Base-by-base conservation (phyloP, 192 early-diverging fungal genomes). In the Coemansia sp. region DNA sequence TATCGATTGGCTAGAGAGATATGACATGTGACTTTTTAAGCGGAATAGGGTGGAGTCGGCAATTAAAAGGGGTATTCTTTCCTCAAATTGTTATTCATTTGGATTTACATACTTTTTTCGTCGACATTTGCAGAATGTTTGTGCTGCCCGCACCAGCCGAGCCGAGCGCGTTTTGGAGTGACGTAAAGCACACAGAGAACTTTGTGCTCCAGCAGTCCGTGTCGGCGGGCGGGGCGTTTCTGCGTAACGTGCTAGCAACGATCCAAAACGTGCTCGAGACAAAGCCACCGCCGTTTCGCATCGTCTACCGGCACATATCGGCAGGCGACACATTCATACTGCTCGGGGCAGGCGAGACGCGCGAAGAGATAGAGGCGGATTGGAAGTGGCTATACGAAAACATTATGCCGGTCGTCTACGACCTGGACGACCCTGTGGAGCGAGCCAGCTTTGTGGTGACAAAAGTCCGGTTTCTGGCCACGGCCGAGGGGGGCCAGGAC, bases 241-340 rank as follows among this genome's bases (percentile, higher is more conserved):
- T 90, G 53, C 79, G 84, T 52, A 87, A 83, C 53, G 80, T 98
- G 18, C 80, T 94, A 55, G 89, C 89, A 8, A 96, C 94, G 17
- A 90, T 98, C 56, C 95, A 97, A 57, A 97, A 95, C 74, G 93
- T 98, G 86, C 57, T 98, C 56, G 94, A 97, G 66, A 92, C 90
- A 21, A 94, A 93, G 74, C 93, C 94, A 67, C 90, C 93, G 5
- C 89, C 94, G 4, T 97, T 87, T 67, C 90, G 95, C 18, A 90
- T 98, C 29, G 70, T 96, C 3, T 89, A 93, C 64, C 85, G 86
- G 36, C 81, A 86, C 40, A 79, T 83, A 7, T 57, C 80, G 7
- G 63, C 72, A 22, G 70, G 81, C 34, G 80, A 81, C n/a, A 72
- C 70, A 26, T 86, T 83, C n/a, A 83, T 95, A 33, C 84, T 93